Conservation (phyloP, 305 asterid genomes). For the Andrographis paniculata region DNA sequence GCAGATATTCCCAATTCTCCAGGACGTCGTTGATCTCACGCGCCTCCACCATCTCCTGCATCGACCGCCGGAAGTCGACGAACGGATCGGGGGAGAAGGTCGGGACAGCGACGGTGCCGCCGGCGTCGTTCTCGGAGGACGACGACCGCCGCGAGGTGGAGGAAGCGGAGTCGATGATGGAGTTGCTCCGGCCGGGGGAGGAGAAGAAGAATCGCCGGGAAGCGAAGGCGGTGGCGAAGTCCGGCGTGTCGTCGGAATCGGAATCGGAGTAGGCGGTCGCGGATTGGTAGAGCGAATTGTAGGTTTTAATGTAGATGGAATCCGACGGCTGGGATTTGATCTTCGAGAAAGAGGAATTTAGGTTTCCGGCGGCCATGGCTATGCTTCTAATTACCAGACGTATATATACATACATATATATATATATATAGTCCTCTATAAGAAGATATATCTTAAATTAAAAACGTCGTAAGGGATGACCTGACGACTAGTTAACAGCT, state of each 20-base stretch:
- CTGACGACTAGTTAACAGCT: too few relatives aligned
- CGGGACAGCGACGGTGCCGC: conserved; percentile 50
- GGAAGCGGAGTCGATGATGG: conserved; percentile 66
- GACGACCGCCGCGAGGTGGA: conserved; percentile 25
- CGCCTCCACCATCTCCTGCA: conserved; percentile 96
- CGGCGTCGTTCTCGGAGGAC: conserved; percentile 20
- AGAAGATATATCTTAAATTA: too few relatives aligned
- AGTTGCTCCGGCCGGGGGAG: conserved; percentile 94
- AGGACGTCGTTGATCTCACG: conserved; percentile 42
- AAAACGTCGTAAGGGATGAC: too few relatives aligned
- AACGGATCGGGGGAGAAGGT: conserved; percentile 79
- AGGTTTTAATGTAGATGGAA: conserved; percentile 26
- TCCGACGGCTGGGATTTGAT: conserved; percentile 33
- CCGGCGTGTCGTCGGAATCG: conserved; percentile 19
- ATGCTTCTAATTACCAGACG: too few relatives aligned
- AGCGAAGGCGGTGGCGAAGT: conserved; percentile 63
- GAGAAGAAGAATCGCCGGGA: conserved; percentile 92
- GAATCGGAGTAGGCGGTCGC: conserved; percentile 16
- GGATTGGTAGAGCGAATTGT: conserved; percentile 57
- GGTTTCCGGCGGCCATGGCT: conserved; percentile 47
- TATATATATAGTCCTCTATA: too few relatives aligned
- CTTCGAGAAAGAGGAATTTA: conserved; percentile 58
- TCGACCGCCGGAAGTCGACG: conserved; percentile 70
- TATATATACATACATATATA: too few relatives aligned
- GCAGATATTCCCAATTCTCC: conserved; percentile 57